phyloP scores from a whole-genome alignment of 805 yeast species.

The Isabelozyma pseudorhagii region DNA sequence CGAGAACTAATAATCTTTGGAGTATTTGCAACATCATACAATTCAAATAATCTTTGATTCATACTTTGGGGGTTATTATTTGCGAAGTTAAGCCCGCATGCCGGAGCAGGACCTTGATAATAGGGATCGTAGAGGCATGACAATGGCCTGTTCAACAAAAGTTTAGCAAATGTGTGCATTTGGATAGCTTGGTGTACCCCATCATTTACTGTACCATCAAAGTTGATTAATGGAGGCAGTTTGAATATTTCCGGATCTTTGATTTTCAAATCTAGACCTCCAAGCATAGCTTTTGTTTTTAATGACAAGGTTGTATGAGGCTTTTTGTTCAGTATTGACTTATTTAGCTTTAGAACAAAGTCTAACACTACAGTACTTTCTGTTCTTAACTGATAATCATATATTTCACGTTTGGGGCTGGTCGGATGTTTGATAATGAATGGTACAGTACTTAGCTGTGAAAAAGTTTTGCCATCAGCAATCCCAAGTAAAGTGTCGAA shows the following conservation, averaged over 20 bases:
- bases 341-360: constrained; percentile 42
- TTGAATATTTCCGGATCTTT: constrained; percentile 38
- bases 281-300: constrained; percentile 44
- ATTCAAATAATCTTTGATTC: constrained; percentile 29
- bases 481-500: neutral
- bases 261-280: constrained; percentile 49
- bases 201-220: constrained; percentile 46
- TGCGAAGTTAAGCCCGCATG: constrained; percentile 1
- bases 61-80: constrained; percentile 1
- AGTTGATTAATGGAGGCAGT: constrained; percentile 41
- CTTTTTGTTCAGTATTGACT: constrained; percentile 38
- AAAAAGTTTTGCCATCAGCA: constrained; percentile 1
- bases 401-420: constrained; percentile 27
- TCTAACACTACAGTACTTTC: constrained; percentile 14
- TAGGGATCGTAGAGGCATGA: constrained; percentile 25
- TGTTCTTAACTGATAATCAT: constrained; percentile 33
- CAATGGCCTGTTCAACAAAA: constrained; percentile 54
- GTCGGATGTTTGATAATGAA: constrained; percentile 40
- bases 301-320: constrained; percentile 27
- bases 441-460: constrained; percentile 33
- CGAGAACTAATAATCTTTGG: constrained; percentile 22
- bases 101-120: neutral
- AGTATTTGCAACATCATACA: constrained; percentile 47
- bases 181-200: constrained; percentile 52
- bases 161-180: constrained; percentile 48